A percentile compares a stretch with the other conserved stretches of the same genome.
Conservation (phyloP, 352 stramenopile species). For the Phytophthora sansomeana region DNA sequence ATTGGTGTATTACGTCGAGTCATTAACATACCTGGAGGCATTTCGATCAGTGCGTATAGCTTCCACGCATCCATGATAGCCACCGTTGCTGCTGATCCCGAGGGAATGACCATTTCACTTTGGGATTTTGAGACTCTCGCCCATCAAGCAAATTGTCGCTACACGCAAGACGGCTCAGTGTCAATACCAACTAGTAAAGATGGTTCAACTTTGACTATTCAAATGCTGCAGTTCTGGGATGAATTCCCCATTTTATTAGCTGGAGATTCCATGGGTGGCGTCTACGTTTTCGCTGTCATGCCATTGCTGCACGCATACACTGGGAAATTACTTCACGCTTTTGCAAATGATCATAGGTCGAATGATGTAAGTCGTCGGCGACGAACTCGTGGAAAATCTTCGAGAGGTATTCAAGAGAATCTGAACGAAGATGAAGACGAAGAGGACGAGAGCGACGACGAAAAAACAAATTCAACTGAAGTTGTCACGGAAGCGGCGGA, state of each 20-base stretch:
- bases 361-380: neutral
- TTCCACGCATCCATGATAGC: conserved; percentile 76
- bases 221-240: conserved; percentile 71
- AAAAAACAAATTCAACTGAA: conserved; percentile 14
- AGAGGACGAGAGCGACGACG: neutral
- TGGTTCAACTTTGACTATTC: conserved; percentile 29
- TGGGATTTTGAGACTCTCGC: conserved; percentile 86
- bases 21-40: conserved; percentile 60
- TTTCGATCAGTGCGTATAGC: conserved; percentile 68
- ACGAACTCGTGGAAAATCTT: conserved; percentile 9
- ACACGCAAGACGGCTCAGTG: conserved; percentile 15
- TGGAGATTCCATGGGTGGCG: conserved; percentile 50
- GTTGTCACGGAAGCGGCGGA: conserved; percentile 50
- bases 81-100: conserved; percentile 47
- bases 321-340: conserved; percentile 62
- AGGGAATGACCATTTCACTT: conserved; percentile 50
- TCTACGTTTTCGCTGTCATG: conserved; percentile 71
- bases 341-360: conserved; percentile 52
- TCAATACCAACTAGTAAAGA: conserved; percentile 12
- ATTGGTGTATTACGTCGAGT: conserved; percentile 64
- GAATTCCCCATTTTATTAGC: conserved; percentile 72
- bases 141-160: conserved; percentile 49
- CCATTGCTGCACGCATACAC: conserved; percentile 51
- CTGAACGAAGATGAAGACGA: conserved; percentile 20
- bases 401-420: conserved; percentile 9